Base-by-base conservation (phyloP, 257 asterid genomes). In the Osmanthus fragrans region DNA sequence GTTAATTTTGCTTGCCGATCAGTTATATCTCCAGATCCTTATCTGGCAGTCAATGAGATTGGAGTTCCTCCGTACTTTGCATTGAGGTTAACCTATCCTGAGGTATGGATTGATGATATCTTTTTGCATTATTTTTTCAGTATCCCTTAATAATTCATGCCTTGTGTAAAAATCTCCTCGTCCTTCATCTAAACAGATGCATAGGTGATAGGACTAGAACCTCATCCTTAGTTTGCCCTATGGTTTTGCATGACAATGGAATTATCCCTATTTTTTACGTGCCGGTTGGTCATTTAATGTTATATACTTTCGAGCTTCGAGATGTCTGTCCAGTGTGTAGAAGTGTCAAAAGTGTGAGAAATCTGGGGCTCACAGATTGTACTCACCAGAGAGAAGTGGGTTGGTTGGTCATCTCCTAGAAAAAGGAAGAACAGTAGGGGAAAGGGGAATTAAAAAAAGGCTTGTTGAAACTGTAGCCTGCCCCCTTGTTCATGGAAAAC, bases 11-110 rank as follows among this genome's bases (percentile, higher is more conserved):
- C 98, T 80, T 93, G 98, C 83, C 94, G 99, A 70, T 92, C 99
- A 77, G 99, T 95, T 80, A 95, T 95, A 80, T 95, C 99, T 70
- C 99, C 98, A 2, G 98, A 95, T 85, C 99, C 99, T 56, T 92
- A 95, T 82, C 81, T 95, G 84, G 85, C 94, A 21, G 98, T 95
- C 85, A 92, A 95, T 86, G 99, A 95, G 85, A 95, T 95, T 83
- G 99, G 99, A 74, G 83, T 95, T 81, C 99, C 99, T 81, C 99
- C 99, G 12, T 89, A 93, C 77, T 95, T 95, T 78, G 99, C 99
- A 16, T 75, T 86, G 87, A 90, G 92, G 80, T 85, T 95, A 82
- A 95, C 97, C 74, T 95, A 93, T 86, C 98, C 97, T 1, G 99
- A 95, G 98, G 99, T 93, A 85, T 76, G 79, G 73, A 36, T 72